Evolutionary conservation across 805 yeast species (phyloP), one percentile per base, ranked within the genome.

Genomic region (Henningerozyma blattae): DNA sequence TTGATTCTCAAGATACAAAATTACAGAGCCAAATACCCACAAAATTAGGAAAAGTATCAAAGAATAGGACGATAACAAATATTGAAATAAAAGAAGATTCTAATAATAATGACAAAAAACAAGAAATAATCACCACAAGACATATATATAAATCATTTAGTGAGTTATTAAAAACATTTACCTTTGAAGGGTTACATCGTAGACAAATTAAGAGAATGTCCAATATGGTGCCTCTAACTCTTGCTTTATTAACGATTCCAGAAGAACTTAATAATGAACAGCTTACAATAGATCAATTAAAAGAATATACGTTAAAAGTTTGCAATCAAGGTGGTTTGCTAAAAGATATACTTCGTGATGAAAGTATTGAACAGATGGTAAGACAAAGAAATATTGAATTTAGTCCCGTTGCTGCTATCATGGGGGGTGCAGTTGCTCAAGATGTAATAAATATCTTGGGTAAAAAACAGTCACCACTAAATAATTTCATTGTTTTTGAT

Each of bases 351-450:
- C 60, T 67, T 9, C 65, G 64, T 18, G 52, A 50, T 17, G 45
- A 41, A 2, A 57, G 65, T 33, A 41, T 71, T 18, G 52, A 58
- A 4, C 48, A 56, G 18, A 53, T 77, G 30, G 42, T 67, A 1
- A 54, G 48, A 15, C 84, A 79, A 48, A 67, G 49, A 14, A 57
- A 60, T 18, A 51, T 84, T 2, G 93, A 86, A 48, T 72, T 81
- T 43, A 69, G 85, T 9, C 95, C 96, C 1, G 77, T 77, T 0
- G 75, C 91, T 4, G 93, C 97, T 1, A 71, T 91, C 2, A 45
- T 89, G 5, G 98, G 97, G 5, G 98, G 97, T 1, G 68, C 84
- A 1, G 57, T 89, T 17, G 81, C 94, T 2, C 98, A 91, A 57
- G 95, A 87, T 52, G 78, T 85, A 12, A 80, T 91, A 30, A 91